These are phyloP conservation scores for Euphorbia neoarborescens DNA, from an alignment of 441 rosid genomes.

Conservation along the genomic window DNA sequence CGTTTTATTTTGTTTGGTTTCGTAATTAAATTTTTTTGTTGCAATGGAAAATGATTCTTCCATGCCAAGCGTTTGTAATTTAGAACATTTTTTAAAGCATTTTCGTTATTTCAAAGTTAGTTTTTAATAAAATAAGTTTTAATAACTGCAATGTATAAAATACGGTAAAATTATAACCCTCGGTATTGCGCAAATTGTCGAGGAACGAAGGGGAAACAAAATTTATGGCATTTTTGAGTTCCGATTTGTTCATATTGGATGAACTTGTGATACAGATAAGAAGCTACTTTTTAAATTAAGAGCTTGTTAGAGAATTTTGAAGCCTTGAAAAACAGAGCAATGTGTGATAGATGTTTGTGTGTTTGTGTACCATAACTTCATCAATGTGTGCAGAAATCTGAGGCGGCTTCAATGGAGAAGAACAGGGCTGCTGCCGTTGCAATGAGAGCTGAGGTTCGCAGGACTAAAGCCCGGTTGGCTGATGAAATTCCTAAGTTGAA, in stretches of 20 bases:
- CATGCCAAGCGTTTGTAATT: neutral
- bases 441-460: slow-evolving; percentile 71
- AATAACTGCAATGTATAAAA: no score
- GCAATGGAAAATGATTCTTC: neutral
- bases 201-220: neutral
- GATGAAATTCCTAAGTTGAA: slow-evolving; percentile 84
- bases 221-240: neutral
- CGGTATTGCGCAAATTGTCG: no score
- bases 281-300: neutral
- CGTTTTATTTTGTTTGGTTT: neutral
- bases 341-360: neutral
- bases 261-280: neutral
- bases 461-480: slow-evolving; percentile 68
- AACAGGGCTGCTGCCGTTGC: slow-evolving; percentile 67
- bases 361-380: neutral
- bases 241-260: no score
- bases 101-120: neutral
- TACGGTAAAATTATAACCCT: no score
- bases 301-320: neutral
- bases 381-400: slow-evolving; percentile 49
- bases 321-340: neutral
- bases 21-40: no score
- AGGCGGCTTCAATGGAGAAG: slow-evolving; percentile 54
- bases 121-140: no score
- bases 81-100: neutral